Conservation (phyloP, 805 yeast species). For the Wickerhamomyces mucosus region DNA sequence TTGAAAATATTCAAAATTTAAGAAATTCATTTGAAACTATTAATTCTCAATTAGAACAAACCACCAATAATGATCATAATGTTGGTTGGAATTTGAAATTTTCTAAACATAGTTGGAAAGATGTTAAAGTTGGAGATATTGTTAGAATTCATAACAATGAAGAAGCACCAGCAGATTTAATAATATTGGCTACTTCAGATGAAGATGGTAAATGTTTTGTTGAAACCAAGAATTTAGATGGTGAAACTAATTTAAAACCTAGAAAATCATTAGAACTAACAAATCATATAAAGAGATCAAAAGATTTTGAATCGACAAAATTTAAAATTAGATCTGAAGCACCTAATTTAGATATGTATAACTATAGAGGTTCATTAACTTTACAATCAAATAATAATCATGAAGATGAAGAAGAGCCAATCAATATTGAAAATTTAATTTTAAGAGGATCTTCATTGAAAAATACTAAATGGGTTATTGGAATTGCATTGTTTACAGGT, state of each 20-base stretch:
- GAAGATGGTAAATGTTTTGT: constrained; percentile 60
- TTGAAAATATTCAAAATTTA: constrained; percentile 2
- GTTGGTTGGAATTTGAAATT: constrained; percentile 70
- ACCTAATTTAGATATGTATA: constrained; percentile 67
- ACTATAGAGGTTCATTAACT: constrained; percentile 61
- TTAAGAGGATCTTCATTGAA: constrained; percentile 67
- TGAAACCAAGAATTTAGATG: constrained; percentile 77
- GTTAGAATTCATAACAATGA: constrained; percentile 65
- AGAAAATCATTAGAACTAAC: constrained; percentile 61
- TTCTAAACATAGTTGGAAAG: constrained; percentile 51
- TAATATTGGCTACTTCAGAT: constrained; percentile 58
- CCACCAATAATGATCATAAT: background rate
- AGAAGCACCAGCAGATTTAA: constrained; percentile 72
- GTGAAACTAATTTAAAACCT: constrained; percentile 68
- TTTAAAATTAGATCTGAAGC: constrained; percentile 73
- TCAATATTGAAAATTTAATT: constrained; percentile 56
- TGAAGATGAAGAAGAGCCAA: constrained; percentile 44
- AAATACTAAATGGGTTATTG: constrained; percentile 76
- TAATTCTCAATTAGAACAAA: background rate
- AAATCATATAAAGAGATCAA: constrained; percentile 33
- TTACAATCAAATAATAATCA: no score
- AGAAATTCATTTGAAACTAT: constrained; percentile 12
- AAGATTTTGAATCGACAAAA: constrained; percentile 36
- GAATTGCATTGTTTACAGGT: constrained; percentile 68
- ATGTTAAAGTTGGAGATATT: constrained; percentile 64